Conservation (phyloP, 306 rosid genomes). For the Nissolia schottii region DNA sequence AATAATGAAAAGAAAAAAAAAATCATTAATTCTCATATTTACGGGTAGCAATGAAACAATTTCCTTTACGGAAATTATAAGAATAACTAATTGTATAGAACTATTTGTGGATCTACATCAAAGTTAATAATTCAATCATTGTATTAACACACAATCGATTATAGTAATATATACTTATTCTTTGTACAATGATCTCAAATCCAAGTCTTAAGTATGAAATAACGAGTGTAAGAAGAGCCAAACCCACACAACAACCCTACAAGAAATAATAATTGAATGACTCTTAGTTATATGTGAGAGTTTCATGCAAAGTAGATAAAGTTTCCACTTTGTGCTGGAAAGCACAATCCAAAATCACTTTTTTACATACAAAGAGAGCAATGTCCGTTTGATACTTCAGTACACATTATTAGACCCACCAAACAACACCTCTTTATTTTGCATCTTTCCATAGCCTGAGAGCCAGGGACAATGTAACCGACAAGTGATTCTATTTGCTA, state of each 20-base stretch:
- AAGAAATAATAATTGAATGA: neutral
- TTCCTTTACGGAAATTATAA: too few relatives aligned
- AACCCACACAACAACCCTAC: too few relatives aligned
- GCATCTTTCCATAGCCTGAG: neutral
- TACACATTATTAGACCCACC: conserved; percentile 22
- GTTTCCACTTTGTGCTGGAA: conserved; percentile 14
- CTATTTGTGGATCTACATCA: neutral
- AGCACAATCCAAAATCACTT: neutral
- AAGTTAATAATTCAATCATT: neutral
- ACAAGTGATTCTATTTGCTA: neutral
- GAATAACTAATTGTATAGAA: too few relatives aligned
- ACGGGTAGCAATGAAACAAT: too few relatives aligned
- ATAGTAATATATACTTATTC: too few relatives aligned
- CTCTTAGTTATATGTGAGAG: neutral
- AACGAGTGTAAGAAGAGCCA: too few relatives aligned
- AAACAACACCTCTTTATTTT: neutral
- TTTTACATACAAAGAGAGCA: neutral
- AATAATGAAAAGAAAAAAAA: too few relatives aligned
- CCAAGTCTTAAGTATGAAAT: too few relatives aligned
- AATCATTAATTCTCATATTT: too few relatives aligned
- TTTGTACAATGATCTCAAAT: too few relatives aligned
- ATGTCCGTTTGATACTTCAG: neutral
- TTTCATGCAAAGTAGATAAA: neutral
- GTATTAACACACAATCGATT: too few relatives aligned
- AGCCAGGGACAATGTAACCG: neutral